Evolutionary conservation across 805 yeast genomes (phyloP), one percentile per base, ranked within the genome.

Genomic region (Candida montana): DNA sequence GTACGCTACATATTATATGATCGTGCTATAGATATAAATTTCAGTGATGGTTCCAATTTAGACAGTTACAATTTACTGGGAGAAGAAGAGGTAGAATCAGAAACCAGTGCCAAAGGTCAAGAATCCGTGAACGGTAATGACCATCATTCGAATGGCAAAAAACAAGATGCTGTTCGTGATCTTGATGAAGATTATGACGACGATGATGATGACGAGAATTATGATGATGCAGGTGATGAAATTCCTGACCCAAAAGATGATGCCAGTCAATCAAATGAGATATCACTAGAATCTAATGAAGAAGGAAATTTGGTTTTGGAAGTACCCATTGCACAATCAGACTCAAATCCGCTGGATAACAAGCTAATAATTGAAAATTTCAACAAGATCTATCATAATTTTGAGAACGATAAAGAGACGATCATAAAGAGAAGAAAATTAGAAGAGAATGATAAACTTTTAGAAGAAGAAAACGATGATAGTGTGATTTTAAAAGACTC

Each of bases 401-500:
- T 83, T 55, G 95, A 85, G 57, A 75, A 78, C 54, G 95, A 85
- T 58, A 63, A 57, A 43, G 95, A 86, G 40, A 85, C 90, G 2
- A 68, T 87, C 41, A 67, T 81, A 41, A 84, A 87, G 53, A 72
- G 93, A 55, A 63, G 87, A 46, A 84, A 81, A 54, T 67, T 90
- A 26, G 95, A 87, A 53, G 84, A 83, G 51, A 81, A 86, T 42
- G 95, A 90, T 58, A 74, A 83, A 54, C 78, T 83, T 51, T 61
- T 88, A 51, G 45, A 61, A 54, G 45, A 61, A 54, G 27, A 46
- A 35, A 49, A 46, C 20, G 45, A 42, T 29, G 48, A 44, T 29
- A 26, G 16, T 16, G 33, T 31, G 3, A 18, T 32, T 13, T 54
- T 56, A 3, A 61, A 52, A 30, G 63, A 58, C 10, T 41, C 52